These are phyloP conservation scores for Pseudonectria buxi DNA, from an alignment of 2,329 filamentous ascomycete species.

Conservation along the genomic window DNA sequence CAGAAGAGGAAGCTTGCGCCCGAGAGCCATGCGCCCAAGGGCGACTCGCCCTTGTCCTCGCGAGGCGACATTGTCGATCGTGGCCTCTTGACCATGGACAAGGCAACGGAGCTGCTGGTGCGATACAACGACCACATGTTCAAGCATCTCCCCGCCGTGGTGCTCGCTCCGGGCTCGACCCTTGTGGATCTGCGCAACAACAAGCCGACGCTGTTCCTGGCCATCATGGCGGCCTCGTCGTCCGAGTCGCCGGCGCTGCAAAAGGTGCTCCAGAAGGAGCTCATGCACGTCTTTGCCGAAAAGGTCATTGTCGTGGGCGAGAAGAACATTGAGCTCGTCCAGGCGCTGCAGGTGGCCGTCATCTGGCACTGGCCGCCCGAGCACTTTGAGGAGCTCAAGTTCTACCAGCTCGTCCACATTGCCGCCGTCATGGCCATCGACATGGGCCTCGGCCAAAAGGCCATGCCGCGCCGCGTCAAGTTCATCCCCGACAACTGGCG, in stretches of 20 bases:
- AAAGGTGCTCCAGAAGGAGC: constrained; percentile 56
- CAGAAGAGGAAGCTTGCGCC: constrained; percentile 26
- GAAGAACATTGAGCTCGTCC: constrained; percentile 77
- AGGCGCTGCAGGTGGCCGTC: constrained; percentile 67
- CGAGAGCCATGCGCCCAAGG: constrained; percentile 14
- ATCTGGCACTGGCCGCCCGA: constrained; percentile 84
- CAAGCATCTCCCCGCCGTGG: constrained; percentile 54
- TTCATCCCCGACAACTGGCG: constrained; percentile 27
- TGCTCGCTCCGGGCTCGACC: constrained; percentile 49
- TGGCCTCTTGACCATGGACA: constrained; percentile 49
- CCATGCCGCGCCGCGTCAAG: constrained; percentile 13
- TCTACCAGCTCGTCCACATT: constrained; percentile 80
- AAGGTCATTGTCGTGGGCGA: constrained; percentile 67
- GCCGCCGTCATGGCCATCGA: constrained; percentile 78
- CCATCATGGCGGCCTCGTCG: constrained; percentile 60
- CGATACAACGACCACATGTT: constrained; percentile 55
- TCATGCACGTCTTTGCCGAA: constrained; percentile 68
- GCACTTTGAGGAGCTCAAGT: constrained; percentile 78
- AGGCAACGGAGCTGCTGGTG: constrained; percentile 48
- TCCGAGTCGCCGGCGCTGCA: constrained; percentile 52
- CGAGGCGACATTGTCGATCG: constrained; percentile 50
- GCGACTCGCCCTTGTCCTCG: not conserved
- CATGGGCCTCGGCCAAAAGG: constrained; percentile 59
- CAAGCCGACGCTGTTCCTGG: constrained; percentile 63
- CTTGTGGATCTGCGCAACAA: constrained; percentile 48